Base-by-base conservation (phyloP, 306 rosid genomes). In the Cicer bijugum region DNA sequence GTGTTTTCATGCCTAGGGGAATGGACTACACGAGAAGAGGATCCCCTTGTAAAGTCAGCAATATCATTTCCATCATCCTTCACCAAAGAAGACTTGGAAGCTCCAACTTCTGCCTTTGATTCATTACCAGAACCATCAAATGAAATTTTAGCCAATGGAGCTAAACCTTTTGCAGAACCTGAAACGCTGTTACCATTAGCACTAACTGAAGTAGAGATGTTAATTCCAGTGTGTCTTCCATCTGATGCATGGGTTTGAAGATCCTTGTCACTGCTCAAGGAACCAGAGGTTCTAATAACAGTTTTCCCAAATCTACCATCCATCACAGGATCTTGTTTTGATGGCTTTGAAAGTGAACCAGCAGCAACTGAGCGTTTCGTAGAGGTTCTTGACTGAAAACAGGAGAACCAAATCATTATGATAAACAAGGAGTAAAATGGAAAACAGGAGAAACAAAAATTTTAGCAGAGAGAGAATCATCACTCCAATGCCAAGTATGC, bases 1-100 rank as follows among this genome's bases (percentile, higher is more conserved):
- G 88, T 72, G 67, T 46, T 88, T 38, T 94, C 97, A 81, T 88
- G 87, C 82, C 95, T 79, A 63, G 97, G 99, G 75, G 99, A 94
- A 80, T 89, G 91, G 68, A 81, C 77, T 56, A 83, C 76, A 33
- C 97, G 93, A 76, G 98, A 88, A 71, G 89, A 85, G 37, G 89
- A 77, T 75, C 84, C 89, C 82, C 94, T 85, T 9, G 86, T 48
- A 33, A 82, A 76, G 67, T 94, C 98, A 65, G 84, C 76, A 62
- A 52, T 51, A 67, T 91, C 97, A 82, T 55, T 80, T 69, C 85
- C 89, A 56, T 94, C 97, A 62, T 91, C 97, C 91, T 90, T 94
- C 14, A 73, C 76, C 55, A 77, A 35, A 68, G 93, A 86, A 74
- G 96, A 67, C 86, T 86, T 91, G 48, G 79, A 67, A 75, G 81